Conservation (phyloP, 305 asterid genomes). For the Andrographis paniculata region DNA sequence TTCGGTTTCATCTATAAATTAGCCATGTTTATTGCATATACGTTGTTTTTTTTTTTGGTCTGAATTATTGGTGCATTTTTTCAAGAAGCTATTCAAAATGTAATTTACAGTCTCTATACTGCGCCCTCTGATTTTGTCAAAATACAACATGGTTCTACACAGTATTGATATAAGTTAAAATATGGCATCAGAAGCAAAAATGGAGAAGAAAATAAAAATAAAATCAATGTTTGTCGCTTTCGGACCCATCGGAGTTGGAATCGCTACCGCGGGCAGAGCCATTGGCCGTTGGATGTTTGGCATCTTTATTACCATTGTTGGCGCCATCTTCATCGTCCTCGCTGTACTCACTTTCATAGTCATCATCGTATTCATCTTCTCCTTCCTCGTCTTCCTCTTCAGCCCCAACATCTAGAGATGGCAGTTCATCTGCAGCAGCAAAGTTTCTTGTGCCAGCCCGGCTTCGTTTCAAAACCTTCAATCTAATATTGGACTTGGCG, state of each 20-base stretch:
- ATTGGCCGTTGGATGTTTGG: slow-evolving; percentile 37
- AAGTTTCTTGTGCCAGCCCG: slow-evolving; percentile 67
- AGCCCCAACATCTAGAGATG: slow-evolving; percentile 60
- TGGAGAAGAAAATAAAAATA: too few relatives aligned
- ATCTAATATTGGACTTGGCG: slow-evolving; percentile 51
- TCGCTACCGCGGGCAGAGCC: slow-evolving; percentile 40
- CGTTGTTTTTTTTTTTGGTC: too few relatives aligned
- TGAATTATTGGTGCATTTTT: too few relatives aligned
- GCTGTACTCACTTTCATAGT: slow-evolving; percentile 91
- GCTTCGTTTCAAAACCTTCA: slow-evolving; percentile 77
- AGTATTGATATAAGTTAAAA: too few relatives aligned
- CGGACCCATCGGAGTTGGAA: slow-evolving; percentile 62
- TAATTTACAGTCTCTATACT: too few relatives aligned
- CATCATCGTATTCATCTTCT: slow-evolving; percentile 82
- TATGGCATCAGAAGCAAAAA: too few relatives aligned
- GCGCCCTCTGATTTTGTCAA: too few relatives aligned
- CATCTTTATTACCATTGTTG: slow-evolving; percentile 43
- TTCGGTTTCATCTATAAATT: too few relatives aligned
- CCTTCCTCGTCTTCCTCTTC: slow-evolving; percentile 88
- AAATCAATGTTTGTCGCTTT: slow-evolving; percentile 46
- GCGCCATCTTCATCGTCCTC: slow-evolving; percentile 85
- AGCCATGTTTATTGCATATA: too few relatives aligned
- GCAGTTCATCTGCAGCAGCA: slow-evolving; percentile 60
- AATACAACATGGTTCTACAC: too few relatives aligned
- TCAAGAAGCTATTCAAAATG: too few relatives aligned